phyloP scores from a whole-genome alignment of 495 filamentous ascomycete species.

The Annulohypoxylon moriforme region DNA sequence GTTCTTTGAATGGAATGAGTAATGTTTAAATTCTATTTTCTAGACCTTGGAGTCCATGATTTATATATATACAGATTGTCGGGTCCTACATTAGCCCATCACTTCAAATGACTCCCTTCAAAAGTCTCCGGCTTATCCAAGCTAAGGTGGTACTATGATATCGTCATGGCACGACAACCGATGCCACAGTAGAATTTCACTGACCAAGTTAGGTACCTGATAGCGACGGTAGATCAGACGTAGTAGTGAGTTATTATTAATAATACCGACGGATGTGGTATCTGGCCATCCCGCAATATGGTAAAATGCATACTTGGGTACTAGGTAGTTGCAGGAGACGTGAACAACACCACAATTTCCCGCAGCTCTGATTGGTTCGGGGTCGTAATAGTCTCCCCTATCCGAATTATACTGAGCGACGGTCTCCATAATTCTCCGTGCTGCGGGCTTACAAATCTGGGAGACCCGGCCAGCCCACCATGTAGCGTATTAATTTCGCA shows the following conservation, averaged over 20 bases:
- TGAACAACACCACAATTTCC: constrained; percentile 13
- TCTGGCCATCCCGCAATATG: background rate
- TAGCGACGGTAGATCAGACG: background rate
- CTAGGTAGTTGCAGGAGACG: background rate
- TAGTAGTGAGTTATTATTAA: background rate
- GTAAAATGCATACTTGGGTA: background rate
- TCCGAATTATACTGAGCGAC: background rate
- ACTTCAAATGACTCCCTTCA: background rate
- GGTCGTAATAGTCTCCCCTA: background rate
- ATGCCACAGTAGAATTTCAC: background rate
- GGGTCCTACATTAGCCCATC: background rate
- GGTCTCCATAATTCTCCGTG: constrained; percentile 33
- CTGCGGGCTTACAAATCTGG: constrained; percentile 32
- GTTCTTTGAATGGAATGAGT: background rate
- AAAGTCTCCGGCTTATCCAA: background rate
- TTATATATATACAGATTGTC: constrained; percentile 3
- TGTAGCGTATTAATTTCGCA: background rate
- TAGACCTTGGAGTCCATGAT: background rate
- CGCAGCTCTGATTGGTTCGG: constrained; percentile 29
- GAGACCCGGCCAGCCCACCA: background rate
- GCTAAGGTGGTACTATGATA: background rate
- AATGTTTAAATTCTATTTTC: background rate
- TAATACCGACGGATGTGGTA: background rate
- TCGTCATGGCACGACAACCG: background rate
- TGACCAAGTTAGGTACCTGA: background rate